Conservation (phyloP, 345 rosid genomes). For the Sisymbrium irio region DNA sequence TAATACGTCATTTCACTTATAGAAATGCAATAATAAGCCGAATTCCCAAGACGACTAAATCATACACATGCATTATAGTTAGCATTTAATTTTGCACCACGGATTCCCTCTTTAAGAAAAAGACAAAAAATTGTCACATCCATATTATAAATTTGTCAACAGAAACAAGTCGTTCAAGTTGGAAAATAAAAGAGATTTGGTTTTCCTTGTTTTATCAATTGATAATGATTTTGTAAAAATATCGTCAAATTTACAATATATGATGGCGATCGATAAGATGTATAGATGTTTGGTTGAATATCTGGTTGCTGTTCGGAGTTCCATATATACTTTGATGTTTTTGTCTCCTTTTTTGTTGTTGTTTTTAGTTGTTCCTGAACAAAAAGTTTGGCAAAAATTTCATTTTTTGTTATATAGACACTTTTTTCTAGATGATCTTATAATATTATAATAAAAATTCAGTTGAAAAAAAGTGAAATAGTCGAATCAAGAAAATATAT, state of each 20-base stretch:
- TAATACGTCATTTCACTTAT: constrained; percentile 1
- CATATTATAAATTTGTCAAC: constrained; percentile 1
- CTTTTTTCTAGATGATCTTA: too few relatives aligned
- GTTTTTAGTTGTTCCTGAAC: background rate
- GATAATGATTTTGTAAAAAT: background rate
- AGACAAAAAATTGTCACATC: background rate
- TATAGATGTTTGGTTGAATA: background rate
- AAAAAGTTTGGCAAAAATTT: too few relatives aligned
- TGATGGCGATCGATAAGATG: background rate
- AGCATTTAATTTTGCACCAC: constrained; percentile 19
- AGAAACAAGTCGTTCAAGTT: background rate
- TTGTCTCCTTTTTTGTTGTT: constrained; percentile 1
- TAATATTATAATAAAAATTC: too few relatives aligned
- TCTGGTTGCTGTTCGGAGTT: constrained; percentile 1
- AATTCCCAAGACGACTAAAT: background rate
- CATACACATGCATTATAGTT: constrained; percentile 11
- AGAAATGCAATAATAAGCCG: constrained; percentile 2
- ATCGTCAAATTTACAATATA: background rate
- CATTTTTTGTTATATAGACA: background rate
- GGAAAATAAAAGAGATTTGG: background rate
- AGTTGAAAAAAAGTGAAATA: too few relatives aligned
- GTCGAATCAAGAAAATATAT: background rate
- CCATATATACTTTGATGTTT: constrained; percentile 18
- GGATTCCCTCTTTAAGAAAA: background rate
- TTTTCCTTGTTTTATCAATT: background rate